These are phyloP conservation scores for Xylaria telfairii DNA, from an alignment of 495 filamentous ascomycete species.

Conservation along the genomic window DNA sequence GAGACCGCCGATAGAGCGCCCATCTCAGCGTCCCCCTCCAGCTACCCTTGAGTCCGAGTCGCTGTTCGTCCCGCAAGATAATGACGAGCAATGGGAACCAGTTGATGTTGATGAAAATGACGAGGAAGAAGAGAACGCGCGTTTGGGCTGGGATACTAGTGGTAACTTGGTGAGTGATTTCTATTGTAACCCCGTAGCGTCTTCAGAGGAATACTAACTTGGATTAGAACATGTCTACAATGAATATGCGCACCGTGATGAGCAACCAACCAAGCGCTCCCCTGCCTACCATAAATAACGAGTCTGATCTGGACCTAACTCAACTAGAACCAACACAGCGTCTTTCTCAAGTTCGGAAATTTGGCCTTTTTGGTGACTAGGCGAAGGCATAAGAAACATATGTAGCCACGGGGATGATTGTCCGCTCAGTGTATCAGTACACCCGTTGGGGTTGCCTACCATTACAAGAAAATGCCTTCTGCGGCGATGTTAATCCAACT, in stretches of 20 bases:
- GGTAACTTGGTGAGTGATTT: conserved; percentile 54
- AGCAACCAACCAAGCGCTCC: conserved; percentile 31
- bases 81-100: conserved; percentile 87
- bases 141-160: conserved; percentile 82
- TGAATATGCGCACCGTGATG: conserved; percentile 44
- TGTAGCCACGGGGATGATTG: not conserved
- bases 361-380: conserved; percentile 60
- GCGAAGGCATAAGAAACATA: not conserved
- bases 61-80: conserved; percentile 75
- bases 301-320: conserved; percentile 35
- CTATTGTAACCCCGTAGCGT: not conserved
- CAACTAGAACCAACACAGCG: conserved; percentile 70
- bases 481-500: conserved; percentile 70
- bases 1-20: conserved; percentile 39
- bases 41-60: conserved; percentile 72
- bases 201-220: conserved; percentile 32
- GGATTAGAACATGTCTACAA: conserved; percentile 37
- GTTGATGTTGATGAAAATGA: conserved; percentile 71
- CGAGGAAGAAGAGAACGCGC: conserved; percentile 63
- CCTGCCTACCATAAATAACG: conserved; percentile 32
- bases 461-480: conserved; percentile 36
- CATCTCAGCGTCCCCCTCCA: conserved; percentile 58
- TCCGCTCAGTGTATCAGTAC: not conserved
- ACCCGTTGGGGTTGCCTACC: not conserved
- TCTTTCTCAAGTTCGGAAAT: conserved; percentile 61